Evolutionary conservation across 148 eudicot species (phyloP), one percentile per base, ranked within the genome.

Genomic region (Chenopodium suecicum): DNA sequence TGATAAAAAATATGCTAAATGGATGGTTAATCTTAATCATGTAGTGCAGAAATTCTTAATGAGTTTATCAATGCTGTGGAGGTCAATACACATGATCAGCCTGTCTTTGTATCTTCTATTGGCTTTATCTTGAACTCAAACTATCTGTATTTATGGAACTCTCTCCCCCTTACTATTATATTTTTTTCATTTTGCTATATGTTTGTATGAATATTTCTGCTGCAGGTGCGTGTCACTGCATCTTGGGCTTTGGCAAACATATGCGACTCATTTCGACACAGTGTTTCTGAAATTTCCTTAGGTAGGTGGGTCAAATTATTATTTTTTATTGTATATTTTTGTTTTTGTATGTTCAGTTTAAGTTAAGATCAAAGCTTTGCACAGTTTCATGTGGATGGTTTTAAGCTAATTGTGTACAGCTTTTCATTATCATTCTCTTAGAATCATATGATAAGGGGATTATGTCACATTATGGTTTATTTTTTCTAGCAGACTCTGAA

Each of bases 171-270:
- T 25, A 17, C 62, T 56, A 17, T 56, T 7, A 41, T 70, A 22
- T 41, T 46, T 11, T 37, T 37, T 37, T 37, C 44, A 6, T 37
- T 37, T 13, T 67, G 48, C 4, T 70, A 34, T 19, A 70, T 34
- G 37, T 34, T 44, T 1, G 8, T 44, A 37, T 16, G 41, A 19
- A 16, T 58, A 6, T 70, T 63, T 65, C 47, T 79, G 79, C 79
- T 86, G 78, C 85, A 94, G 98, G 99, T 96, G 37, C 98, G 99
- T 41, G 90, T 95, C 79, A 89, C 97, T 78, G 97, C 99, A 76
- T 91, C 99, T 27, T 96, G 99, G 99, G 98, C 99, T 84, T 81
- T 96, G 82, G 99, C 99, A 52, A 96, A 96, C 86, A 91, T 94
- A 76, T 91, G 98, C 84, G 98, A 92, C 79, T 89, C 98, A 83